A percentile compares a stretch with the other conserved stretches of the same genome.
phyloP scores from a whole-genome alignment of 345 rosid genomes.

The Eucalyptus sp. region DNA sequence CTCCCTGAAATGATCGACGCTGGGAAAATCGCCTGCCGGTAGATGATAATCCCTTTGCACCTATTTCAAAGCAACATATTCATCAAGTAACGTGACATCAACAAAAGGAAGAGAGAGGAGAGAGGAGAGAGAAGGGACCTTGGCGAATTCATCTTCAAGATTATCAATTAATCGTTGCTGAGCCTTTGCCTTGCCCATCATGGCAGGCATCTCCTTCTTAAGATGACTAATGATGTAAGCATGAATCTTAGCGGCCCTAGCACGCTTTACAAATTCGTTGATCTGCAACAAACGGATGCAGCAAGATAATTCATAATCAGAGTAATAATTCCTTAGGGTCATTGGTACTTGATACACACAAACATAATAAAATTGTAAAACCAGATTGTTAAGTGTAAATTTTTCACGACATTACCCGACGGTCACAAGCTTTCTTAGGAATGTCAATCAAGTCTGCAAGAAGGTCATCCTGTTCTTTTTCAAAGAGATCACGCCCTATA shows the following conservation, averaged over 20 bases:
- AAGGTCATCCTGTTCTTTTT: slow-evolving; percentile 89
- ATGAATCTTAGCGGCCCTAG: slow-evolving; percentile 88
- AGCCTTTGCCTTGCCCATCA: slow-evolving; percentile 96
- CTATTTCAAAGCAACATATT: slow-evolving; percentile 13
- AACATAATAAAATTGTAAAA: neutral
- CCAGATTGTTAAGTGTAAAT: neutral
- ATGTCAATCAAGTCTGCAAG: slow-evolving; percentile 56
- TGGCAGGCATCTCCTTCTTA: slow-evolving; percentile 87
- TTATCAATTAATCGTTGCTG: slow-evolving; percentile 73
- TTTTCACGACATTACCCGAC: slow-evolving; percentile 55
- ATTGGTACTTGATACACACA: neutral
- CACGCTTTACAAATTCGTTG: slow-evolving; percentile 92
- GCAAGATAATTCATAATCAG: neutral
- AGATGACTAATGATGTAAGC: slow-evolving; percentile 89
- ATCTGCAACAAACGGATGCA: slow-evolving; percentile 24
- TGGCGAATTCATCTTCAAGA: slow-evolving; percentile 66
- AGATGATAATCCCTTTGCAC: slow-evolving; percentile 79
- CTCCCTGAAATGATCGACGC: slow-evolving; percentile 67
- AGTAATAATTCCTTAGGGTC: neutral
- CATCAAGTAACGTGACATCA: neutral
- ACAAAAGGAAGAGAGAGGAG: no score
- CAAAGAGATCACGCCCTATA: slow-evolving; percentile 65
- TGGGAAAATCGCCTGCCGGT: slow-evolving; percentile 77
- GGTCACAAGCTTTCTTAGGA: slow-evolving; percentile 94
- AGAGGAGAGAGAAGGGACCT: slow-evolving; percentile 25